A percentile compares a stretch with the other conserved stretches of the same genome.
phyloP scores from a whole-genome alignment of 2,329 filamentous ascomycete species.

The Penicillium sclerotiorum region DNA sequence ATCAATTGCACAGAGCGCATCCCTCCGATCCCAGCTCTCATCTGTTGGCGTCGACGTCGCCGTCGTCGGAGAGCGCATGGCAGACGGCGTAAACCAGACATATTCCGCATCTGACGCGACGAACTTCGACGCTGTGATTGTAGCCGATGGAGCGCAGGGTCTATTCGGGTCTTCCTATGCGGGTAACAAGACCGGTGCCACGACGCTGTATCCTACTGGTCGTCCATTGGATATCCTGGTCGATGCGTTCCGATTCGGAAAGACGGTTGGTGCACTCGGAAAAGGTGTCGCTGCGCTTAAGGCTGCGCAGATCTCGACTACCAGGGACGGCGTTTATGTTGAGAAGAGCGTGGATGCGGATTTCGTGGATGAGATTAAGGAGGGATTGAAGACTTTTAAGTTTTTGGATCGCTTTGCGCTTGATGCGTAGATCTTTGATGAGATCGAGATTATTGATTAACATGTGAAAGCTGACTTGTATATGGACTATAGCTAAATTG shows the following conservation, averaged over 20 bases:
- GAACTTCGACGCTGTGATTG: slow-evolving; percentile 54
- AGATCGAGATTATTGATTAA: too few relatives aligned
- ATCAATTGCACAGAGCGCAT: slow-evolving; percentile 53
- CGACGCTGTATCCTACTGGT: slow-evolving; percentile 65
- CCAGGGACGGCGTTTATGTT: slow-evolving; percentile 42
- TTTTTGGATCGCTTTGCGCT: slow-evolving; percentile 66
- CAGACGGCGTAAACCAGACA: slow-evolving; percentile 60
- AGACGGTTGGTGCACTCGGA: slow-evolving; percentile 67
- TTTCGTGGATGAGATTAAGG: slow-evolving; percentile 54
- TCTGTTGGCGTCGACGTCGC: slow-evolving; percentile 56
- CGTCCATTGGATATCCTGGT: slow-evolving; percentile 65
- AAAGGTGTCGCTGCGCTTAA: slow-evolving; percentile 42
- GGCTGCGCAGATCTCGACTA: slow-evolving; percentile 47
- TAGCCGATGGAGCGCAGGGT: slow-evolving; percentile 56
- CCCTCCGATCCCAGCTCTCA: slow-evolving; percentile 50
- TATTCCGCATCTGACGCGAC: slow-evolving; percentile 65
- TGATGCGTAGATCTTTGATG: slow-evolving; percentile 44
- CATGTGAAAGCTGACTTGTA: too few relatives aligned
- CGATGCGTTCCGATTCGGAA: slow-evolving; percentile 69
- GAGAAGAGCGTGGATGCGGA: slow-evolving; percentile 34
- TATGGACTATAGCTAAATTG: too few relatives aligned
- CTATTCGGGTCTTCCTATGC: slow-evolving; percentile 51
- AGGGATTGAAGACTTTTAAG: slow-evolving; percentile 65
- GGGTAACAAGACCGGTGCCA: slow-evolving; percentile 40
- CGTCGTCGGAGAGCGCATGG: slow-evolving; percentile 64